Evolutionary conservation across 345 rosid genomes (phyloP), one percentile per base, ranked within the genome.

Genomic region (Ricinus communis): DNA sequence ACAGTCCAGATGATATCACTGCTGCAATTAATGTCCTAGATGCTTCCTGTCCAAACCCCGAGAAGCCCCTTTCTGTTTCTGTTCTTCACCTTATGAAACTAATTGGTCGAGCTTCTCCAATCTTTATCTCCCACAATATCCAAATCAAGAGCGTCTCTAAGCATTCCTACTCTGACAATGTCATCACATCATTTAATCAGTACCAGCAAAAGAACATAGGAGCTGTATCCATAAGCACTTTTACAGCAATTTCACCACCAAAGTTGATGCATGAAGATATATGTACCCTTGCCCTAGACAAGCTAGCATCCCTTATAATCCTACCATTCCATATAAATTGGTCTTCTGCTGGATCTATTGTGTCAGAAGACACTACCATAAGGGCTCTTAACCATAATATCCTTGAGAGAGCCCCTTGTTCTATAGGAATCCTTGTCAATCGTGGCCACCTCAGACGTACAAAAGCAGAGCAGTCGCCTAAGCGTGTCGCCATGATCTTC

Each of bases 321-420:
- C 40, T 82, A 11, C 90, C 90, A 5, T 83, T 84, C 62, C 87
- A 86, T 68, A 76, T 72, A 75, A 77, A 69, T 62, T 81, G 83
- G 83, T 62, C 60, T 1, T 30, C 69, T 2, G 83, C 75, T 45
- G 90, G 87, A 24, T 4, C 19, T 8, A 30, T 78, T 13, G 83
- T 66, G 22, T 54, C 55, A 0, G 57, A 65, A 0, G 79, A 71
- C 54, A 55, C 16, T 6, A 28, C 65, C 15, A 36, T 80, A 19
- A 69, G 80, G 68, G 45, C n/a, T 19, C 49, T 84, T 54, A 84
- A 84, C 64, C 40, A 41, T 11, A 76, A 76, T 19, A 74, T 86
- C 63, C 77, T 86, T 2, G 80, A 82, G 2, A 77, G 51, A 24
- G 85, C 85, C 0, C 87, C 86, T 0, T 84, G 90, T 63, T 86